A percentile compares a stretch with the other conserved stretches of the same genome.
phyloP scores from a whole-genome alignment of 768 basidiomycete genomes.

The Cubamyces lactineus region DNA sequence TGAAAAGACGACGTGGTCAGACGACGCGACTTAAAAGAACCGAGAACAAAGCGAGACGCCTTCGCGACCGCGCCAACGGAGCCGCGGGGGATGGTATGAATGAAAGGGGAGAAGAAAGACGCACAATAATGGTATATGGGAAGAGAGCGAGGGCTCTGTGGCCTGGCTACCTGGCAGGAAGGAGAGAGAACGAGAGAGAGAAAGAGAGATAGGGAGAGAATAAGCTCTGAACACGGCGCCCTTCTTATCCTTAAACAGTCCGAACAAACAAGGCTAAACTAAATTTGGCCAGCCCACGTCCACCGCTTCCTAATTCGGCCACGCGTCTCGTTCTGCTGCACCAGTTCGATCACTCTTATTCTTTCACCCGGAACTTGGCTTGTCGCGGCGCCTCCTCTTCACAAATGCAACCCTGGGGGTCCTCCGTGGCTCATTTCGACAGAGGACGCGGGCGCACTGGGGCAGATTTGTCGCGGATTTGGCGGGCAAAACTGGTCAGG shows the following conservation, averaged over 20 bases:
- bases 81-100: constrained; percentile 12
- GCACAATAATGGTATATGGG: constrained; percentile 55
- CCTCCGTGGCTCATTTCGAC: background rate
- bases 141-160: constrained; percentile 59
- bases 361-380: constrained; percentile 14
- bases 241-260: constrained; percentile 42
- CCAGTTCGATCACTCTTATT: constrained; percentile 23
- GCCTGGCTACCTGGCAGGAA: constrained; percentile 33
- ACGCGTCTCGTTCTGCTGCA: constrained; percentile 26
- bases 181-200: constrained; percentile 37
- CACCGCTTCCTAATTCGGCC: constrained; percentile 20
- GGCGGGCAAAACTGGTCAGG: constrained; percentile 17
- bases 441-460: background rate
- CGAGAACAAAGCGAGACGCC: constrained; percentile 13
- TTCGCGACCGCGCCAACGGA: background rate
- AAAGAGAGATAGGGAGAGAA: constrained; percentile 37
- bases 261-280: constrained; percentile 42
- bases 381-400: constrained; percentile 2
- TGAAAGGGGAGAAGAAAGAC: constrained; percentile 31
- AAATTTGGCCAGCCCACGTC: constrained; percentile 34
- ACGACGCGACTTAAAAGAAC: constrained; percentile 20
- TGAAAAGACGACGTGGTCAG: constrained; percentile 26
- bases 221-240: constrained; percentile 35
- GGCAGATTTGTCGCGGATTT: background rate
- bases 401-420: background rate